phyloP scores from a whole-genome alignment of 805 yeast genomes.

The Candida oleophila region DNA sequence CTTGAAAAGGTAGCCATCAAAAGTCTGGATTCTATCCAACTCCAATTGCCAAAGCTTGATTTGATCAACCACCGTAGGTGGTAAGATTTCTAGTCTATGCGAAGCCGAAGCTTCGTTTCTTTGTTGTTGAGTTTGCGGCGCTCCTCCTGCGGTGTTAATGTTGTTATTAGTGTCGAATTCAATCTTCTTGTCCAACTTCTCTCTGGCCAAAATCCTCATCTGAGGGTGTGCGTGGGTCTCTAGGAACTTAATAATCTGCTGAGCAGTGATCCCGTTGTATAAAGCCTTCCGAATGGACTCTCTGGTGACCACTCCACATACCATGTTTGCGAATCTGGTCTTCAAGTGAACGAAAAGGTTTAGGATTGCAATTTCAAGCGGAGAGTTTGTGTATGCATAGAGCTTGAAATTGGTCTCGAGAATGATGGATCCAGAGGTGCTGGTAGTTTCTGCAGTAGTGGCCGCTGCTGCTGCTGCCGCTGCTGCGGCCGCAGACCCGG shows the following conservation, averaged over 20 bases:
- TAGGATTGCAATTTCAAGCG: slow-evolving; percentile 89
- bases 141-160: slow-evolving; percentile 45
- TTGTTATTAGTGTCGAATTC: slow-evolving; percentile 58
- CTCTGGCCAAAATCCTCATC: slow-evolving; percentile 75
- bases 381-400: slow-evolving; percentile 91
- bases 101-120: slow-evolving; percentile 24
- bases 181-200: slow-evolving; percentile 59
- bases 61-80: slow-evolving; percentile 97
- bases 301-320: slow-evolving; percentile 88
- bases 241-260: slow-evolving; percentile 85
- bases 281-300: slow-evolving; percentile 87
- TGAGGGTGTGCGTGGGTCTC: slow-evolving; percentile 94
- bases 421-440: slow-evolving; percentile 65
- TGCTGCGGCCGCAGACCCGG: slow-evolving; percentile 12
- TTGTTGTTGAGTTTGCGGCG: slow-evolving; percentile 28
- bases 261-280: slow-evolving; percentile 87
- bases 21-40: slow-evolving; percentile 84
- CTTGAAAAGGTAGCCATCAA: slow-evolving; percentile 82
- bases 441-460: slow-evolving; percentile 4
- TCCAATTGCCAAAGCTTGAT: slow-evolving; percentile 95
- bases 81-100: slow-evolving; percentile 62
- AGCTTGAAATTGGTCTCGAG: slow-evolving; percentile 92
- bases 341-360: slow-evolving; percentile 84
- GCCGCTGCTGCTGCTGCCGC: slow-evolving; percentile 2
- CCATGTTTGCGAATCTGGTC: slow-evolving; percentile 87